These are phyloP conservation scores for Syncephalastrum sp. DNA, from an alignment of 371 early-diverging fungal genomes.

Conservation along the genomic window DNA sequence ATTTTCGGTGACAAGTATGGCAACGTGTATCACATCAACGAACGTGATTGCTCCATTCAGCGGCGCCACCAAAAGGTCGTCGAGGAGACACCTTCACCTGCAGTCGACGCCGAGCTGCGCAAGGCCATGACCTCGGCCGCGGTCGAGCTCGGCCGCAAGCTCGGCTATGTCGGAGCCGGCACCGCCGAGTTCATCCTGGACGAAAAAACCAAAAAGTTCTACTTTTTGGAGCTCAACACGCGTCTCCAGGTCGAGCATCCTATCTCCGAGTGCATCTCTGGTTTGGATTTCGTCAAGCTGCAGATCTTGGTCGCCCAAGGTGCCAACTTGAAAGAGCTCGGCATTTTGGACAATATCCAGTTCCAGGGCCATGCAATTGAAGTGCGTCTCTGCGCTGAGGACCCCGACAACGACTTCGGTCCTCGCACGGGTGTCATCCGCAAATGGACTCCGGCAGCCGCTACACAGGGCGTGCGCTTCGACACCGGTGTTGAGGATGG, in stretches of 20 bases:
- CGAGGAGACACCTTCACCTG: constrained; percentile 71
- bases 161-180: constrained; percentile 70
- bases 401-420: constrained; percentile 84
- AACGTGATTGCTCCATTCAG: constrained; percentile 89
- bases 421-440: constrained; percentile 75
- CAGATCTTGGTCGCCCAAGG: constrained; percentile 74
- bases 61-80: constrained; percentile 87
- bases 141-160: constrained; percentile 53
- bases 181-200: constrained; percentile 86
- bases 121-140: constrained; percentile 58
- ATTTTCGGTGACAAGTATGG: constrained; percentile 80
- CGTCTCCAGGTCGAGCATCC: constrained; percentile 95
- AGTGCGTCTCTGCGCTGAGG: constrained; percentile 83
- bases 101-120: constrained; percentile 49
- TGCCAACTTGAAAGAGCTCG: constrained; percentile 42
- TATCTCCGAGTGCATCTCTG: constrained; percentile 92
- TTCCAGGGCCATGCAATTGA: constrained; percentile 83
- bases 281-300: constrained; percentile 92
- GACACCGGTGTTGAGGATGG: constrained; percentile 86
- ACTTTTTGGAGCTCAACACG: constrained; percentile 85
- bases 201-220: constrained; percentile 66
- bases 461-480: constrained; percentile 64
- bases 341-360: constrained; percentile 46
- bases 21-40: constrained; percentile 82
- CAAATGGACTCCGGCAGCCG: constrained; percentile 78